phyloP scores from a whole-genome alignment of 108 stramenopile genomes.

The Cyclotella atomus region DNA sequence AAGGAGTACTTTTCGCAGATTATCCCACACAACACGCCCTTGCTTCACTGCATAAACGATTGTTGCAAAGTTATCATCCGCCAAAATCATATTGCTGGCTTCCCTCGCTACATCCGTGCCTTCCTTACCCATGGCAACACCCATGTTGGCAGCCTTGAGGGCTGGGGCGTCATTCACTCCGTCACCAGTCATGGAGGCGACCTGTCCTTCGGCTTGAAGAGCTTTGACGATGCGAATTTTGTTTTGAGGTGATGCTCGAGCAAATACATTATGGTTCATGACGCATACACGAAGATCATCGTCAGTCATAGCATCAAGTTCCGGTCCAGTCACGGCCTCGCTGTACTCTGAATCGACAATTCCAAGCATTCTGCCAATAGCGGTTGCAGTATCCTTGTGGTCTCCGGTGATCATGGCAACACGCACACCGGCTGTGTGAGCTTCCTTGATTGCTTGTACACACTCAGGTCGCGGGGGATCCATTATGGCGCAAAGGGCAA shows the following conservation, averaged over 20 bases:
- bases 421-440: constrained; percentile 89
- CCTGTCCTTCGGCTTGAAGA: constrained; percentile 88
- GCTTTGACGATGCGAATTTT: constrained; percentile 94
- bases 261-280: constrained; percentile 81
- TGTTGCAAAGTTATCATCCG: constrained; percentile 98
- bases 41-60: constrained; percentile 76
- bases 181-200: constrained; percentile 98
- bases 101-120: constrained; percentile 97
- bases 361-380: constrained; percentile 83
- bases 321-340: constrained; percentile 76
- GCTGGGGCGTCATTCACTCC: constrained; percentile 99
- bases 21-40: constrained; percentile 90
- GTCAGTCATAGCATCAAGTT: constrained; percentile 76
- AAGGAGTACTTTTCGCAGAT: constrained; percentile 82
- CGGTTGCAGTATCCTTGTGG: constrained; percentile 86
- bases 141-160: constrained; percentile 97
- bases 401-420: constrained; percentile 99
- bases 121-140: constrained; percentile 99
- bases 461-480: constrained; percentile 95
- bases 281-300: constrained; percentile 68
- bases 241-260: constrained; percentile 86
- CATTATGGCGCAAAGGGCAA: constrained; percentile 76
- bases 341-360: constrained; percentile 70
- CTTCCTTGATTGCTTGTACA: constrained; percentile 79
- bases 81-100: constrained; percentile 96